Evolutionary conservation across 2,329 filamentous ascomycete species (phyloP).

Genomic region (Trichoderma lentiforme): DNA sequence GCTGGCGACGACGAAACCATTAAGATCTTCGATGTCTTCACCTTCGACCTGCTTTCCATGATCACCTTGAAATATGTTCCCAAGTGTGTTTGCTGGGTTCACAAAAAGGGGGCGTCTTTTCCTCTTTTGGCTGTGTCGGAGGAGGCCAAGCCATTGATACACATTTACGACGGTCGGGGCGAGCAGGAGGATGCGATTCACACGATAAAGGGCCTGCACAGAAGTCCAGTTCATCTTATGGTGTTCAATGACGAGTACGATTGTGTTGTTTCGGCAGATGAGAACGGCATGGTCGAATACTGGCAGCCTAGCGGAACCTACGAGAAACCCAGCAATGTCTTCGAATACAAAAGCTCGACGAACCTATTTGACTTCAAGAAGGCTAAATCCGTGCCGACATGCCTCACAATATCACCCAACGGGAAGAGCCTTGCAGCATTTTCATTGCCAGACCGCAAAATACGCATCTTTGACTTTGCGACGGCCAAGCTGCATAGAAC

Average conservation of each 20-base stretch:
- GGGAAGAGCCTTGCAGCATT: slow-evolving; percentile 83
- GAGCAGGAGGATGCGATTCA: slow-evolving; percentile 75
- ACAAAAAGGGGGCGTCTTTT: slow-evolving; percentile 80
- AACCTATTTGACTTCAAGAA: slow-evolving; percentile 98
- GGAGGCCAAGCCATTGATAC: slow-evolving; percentile 66
- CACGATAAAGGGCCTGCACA: slow-evolving; percentile 74
- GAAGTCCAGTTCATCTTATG: slow-evolving; percentile 77
- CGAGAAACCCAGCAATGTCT: slow-evolving; percentile 89
- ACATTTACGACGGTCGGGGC: slow-evolving; percentile 85
- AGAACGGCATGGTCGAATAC: slow-evolving; percentile 93
- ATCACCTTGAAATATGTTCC: slow-evolving; percentile 73
- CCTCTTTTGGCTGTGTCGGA: slow-evolving; percentile 83
- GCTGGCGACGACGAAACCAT: slow-evolving; percentile 74
- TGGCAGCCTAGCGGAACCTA: slow-evolving; percentile 80
- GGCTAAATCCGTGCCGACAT: slow-evolving; percentile 77
- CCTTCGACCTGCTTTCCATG: slow-evolving; percentile 83
- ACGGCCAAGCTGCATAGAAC: slow-evolving; percentile 84
- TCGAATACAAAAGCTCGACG: slow-evolving; percentile 88
- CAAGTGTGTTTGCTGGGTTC: slow-evolving; percentile 86
- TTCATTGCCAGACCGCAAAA: slow-evolving; percentile 89
- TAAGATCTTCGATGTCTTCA: slow-evolving; percentile 79
- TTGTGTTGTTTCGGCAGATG: slow-evolving; percentile 86
- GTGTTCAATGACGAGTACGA: slow-evolving; percentile 85
- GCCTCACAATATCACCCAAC: slow-evolving; percentile 79
- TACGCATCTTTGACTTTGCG: slow-evolving; percentile 89